Percentiles rank a stretch among this genome's conserved stretches.
These are phyloP conservation scores for Claviceps paspali DNA, from an alignment of 2,329 filamentous ascomycete species.

Conservation along the genomic window DNA sequence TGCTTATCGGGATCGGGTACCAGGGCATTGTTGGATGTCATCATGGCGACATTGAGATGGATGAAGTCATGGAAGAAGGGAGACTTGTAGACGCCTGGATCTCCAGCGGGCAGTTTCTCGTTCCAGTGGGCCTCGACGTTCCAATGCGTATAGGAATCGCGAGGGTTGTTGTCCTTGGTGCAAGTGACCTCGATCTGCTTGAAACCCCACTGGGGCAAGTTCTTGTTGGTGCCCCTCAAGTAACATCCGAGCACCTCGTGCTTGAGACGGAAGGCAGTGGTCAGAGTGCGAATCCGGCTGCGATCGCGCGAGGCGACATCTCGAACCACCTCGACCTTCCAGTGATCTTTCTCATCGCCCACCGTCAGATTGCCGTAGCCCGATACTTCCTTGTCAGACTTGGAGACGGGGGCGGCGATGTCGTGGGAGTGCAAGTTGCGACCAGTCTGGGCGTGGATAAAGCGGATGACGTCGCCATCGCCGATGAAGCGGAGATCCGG, in stretches of 20 bases:
- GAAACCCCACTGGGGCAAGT: conserved; percentile 97
- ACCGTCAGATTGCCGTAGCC: conserved; percentile 91
- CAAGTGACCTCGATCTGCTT: conserved; percentile 98
- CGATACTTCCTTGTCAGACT: conserved; percentile 84
- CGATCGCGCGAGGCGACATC: conserved; percentile 79
- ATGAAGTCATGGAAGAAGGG: conserved; percentile 97
- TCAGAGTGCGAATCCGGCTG: conserved; percentile 76
- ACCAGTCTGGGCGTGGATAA: conserved; percentile 90
- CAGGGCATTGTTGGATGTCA: conserved; percentile 98
- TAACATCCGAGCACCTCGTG: conserved; percentile 80
- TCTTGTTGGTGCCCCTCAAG: conserved; percentile 85
- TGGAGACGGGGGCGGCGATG: conserved; percentile 76
- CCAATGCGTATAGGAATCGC: conserved; percentile 95
- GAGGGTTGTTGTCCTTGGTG: conserved; percentile 80
- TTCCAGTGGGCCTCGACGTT: conserved; percentile 94
- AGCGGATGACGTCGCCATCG: conserved; percentile 63
- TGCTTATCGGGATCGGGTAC: conserved; percentile 98
- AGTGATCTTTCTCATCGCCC: conserved; percentile 96
- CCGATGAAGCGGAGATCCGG: conserved; percentile 56
- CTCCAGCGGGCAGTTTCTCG: conserved; percentile 75
- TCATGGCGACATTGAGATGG: conserved; percentile 97
- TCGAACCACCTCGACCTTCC: conserved; percentile 79
- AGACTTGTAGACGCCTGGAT: conserved; percentile 86
- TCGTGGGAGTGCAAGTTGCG: conserved; percentile 94
- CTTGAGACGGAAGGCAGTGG: conserved; percentile 78